These are phyloP conservation scores for Trametes pubescens DNA, from an alignment of 1,284 basidiomycete species.

Conservation along the genomic window DNA sequence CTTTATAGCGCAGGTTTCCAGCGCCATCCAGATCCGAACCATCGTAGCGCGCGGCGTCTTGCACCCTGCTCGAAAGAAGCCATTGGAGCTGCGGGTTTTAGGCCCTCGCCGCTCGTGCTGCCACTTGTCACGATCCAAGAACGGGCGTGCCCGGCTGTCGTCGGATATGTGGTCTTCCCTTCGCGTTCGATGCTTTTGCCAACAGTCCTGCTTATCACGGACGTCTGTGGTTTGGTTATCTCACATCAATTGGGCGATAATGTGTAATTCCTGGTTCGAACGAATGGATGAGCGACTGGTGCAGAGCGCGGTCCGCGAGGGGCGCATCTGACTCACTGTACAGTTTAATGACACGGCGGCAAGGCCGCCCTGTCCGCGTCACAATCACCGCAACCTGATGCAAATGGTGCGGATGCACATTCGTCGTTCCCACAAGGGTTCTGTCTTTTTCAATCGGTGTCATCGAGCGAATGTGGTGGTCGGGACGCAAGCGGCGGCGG, in stretches of 20 bases:
- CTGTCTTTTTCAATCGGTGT: neutral
- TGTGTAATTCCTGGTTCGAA: neutral
- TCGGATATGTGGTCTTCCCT: neutral
- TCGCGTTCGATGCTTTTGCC: neutral
- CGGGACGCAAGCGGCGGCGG: neutral
- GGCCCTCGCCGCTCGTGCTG: neutral
- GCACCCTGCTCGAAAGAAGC: neutral
- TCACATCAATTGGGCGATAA: too few species aligned
- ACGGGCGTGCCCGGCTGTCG: neutral
- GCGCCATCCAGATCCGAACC: neutral
- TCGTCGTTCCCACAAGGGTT: neutral
- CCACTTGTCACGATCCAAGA: neutral
- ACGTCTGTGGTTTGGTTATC: neutral
- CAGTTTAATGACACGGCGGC: too few species aligned
- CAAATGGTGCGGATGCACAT: too few species aligned
- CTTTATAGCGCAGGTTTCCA: neutral
- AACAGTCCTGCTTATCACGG: neutral
- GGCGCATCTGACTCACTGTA: neutral
- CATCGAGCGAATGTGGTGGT: neutral
- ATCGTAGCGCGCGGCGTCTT: slow-evolving; percentile 5
- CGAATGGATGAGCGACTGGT: neutral
- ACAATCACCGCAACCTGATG: too few species aligned
- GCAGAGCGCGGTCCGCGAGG: neutral
- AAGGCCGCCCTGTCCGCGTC: too few species aligned
- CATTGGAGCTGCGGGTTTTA: neutral